A percentile compares a stretch with the other conserved stretches of the same genome.
phyloP scores from a whole-genome alignment of 1,139 yeast genomes.

The Scheffersomyces quercinus region DNA sequence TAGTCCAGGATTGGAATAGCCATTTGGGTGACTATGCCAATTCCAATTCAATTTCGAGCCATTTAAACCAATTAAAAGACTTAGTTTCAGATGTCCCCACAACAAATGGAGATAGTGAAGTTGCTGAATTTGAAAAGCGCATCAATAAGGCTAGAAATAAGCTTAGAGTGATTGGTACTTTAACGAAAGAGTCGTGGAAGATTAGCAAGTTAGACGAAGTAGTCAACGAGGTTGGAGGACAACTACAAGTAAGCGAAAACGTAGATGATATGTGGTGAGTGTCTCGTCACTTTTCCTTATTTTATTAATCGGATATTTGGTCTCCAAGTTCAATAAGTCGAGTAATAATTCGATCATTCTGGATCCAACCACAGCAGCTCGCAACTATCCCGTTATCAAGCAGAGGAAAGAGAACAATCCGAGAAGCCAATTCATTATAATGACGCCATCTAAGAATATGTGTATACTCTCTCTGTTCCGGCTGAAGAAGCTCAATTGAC shows the following conservation, averaged over 20 bases:
- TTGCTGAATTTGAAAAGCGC: constrained; percentile 46
- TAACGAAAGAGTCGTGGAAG: constrained; percentile 37
- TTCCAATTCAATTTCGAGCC: constrained; percentile 21
- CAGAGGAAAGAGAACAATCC: too few species aligned
- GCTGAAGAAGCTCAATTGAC: too few species aligned
- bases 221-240: constrained; percentile 40
- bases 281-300: background rate
- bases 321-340: too few species aligned
- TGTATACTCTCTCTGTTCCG: too few species aligned
- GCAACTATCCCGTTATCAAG: too few species aligned
- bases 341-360: too few species aligned
- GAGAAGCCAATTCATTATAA: too few species aligned
- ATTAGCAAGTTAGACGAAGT: constrained; percentile 34
- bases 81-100: constrained; percentile 25
- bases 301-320: too few species aligned
- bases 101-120: constrained; percentile 45
- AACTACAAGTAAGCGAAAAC: constrained; percentile 39
- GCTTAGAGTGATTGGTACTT: constrained; percentile 44
- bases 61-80: constrained; percentile 28
- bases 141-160: constrained; percentile 53
- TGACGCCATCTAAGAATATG: too few species aligned
- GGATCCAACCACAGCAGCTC: too few species aligned
- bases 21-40: constrained; percentile 17
- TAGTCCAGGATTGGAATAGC: constrained; percentile 41
- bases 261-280: constrained; percentile 48